Conservation (phyloP, 23 red algal genomes). For the Gracilaria vermiculophylla region DNA sequence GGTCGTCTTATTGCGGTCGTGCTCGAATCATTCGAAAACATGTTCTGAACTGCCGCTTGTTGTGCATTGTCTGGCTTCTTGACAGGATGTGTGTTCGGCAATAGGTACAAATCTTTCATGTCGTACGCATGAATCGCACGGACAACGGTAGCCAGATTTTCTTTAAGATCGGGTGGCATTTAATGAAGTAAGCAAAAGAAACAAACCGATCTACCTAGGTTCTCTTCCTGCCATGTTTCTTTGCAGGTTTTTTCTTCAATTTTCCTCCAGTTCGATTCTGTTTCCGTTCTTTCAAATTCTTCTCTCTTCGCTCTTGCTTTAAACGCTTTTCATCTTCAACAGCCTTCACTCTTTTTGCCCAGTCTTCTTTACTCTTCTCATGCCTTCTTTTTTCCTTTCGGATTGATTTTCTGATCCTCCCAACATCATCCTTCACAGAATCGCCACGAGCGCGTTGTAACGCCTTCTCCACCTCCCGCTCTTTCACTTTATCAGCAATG, state of each 20-base stretch:
- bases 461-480: slow-evolving; percentile 57
- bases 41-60: too few relatives aligned
- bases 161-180: too few relatives aligned
- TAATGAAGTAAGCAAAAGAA: too few relatives aligned
- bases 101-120: too few relatives aligned
- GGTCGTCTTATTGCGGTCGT: too few relatives aligned
- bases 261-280: slow-evolving; percentile 1
- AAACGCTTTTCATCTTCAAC: slow-evolving; percentile 42
- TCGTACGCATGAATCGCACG: too few relatives aligned
- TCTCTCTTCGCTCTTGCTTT: slow-evolving; percentile 41
- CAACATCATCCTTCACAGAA: slow-evolving; percentile 57
- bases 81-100: too few relatives aligned
- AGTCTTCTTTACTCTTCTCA: slow-evolving; percentile 65
- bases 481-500: slow-evolving; percentile 4
- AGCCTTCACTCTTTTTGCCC: slow-evolving; percentile 50
- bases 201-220: neutral
- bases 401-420: slow-evolving; percentile 55
- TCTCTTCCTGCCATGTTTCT: neutral
- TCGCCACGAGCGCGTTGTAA: slow-evolving; percentile 18
- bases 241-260: neutral
- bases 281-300: slow-evolving; percentile 57
- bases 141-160: too few relatives aligned
- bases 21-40: too few relatives aligned
- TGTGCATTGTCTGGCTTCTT: too few relatives aligned
- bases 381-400: slow-evolving; percentile 38